Base-by-base conservation (phyloP, 306 rosid species). In the Neltuma alba region DNA sequence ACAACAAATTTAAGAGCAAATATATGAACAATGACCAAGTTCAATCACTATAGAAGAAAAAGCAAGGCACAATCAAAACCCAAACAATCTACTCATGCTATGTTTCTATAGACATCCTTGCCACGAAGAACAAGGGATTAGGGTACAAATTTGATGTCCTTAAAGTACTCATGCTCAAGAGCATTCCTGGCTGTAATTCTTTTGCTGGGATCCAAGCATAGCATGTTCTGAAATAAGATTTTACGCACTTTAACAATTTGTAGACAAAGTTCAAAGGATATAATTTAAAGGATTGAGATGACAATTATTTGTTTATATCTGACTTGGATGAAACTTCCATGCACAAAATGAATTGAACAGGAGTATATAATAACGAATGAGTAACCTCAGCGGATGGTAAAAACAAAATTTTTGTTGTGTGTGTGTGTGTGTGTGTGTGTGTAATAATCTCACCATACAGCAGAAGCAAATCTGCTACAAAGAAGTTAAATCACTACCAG, bases 141-240 rank as follows among this genome's bases (percentile, higher is more conserved):
- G 38, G 99, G 96, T 74, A 89, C 97, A 85, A 92, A 86, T 70
- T 90, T 85, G 20, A 95, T 89, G 87, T 93, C 99, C 83, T 87
- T 93, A 92, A 95, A 95, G 87, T 95, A 95, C 78, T 93, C 99
- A 64, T 95, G 99, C 92, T 93, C 97, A 14, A 95, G 96, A 72
- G 98, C 98, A 77, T 84, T 89, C 92, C 98, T 84, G 78, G 99
- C 99, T 0, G 94, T 95, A 45, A 95, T 90, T 85, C 99, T 90
- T 84, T 87, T 95, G 87, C 82, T 95, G 72, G 99, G 99, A 82
- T 95, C 99, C 91, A 92, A 85, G 91, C 93, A 92, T 34, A 95
- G 96, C 99, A 95, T 95, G 83, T 91, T 90, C 99, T 95, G 97
- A 41, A 83, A 80, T 36, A n/a, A 6, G 7, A 71, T 75, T 6